phyloP scores from a whole-genome alignment of 148 eudicot species.

The Rhododendron molle region DNA sequence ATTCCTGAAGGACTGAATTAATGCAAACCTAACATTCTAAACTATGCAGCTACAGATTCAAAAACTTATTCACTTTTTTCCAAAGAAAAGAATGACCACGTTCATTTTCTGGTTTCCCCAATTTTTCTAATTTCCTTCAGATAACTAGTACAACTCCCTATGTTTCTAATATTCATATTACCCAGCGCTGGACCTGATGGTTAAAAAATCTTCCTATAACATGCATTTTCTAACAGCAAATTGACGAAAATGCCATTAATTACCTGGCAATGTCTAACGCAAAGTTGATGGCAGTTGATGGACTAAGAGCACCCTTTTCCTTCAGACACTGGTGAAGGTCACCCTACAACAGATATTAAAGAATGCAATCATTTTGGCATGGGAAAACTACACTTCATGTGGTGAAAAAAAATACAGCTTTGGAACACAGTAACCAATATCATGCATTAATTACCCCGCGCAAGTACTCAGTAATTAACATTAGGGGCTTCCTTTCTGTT shows the following conservation, averaged over 20 bases:
- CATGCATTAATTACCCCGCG: constrained; percentile 61
- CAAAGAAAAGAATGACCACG: background rate
- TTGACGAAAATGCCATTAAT: background rate
- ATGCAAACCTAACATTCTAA: background rate
- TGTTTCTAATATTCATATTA: background rate
- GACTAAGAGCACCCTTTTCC: constrained; percentile 84
- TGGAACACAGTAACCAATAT: background rate
- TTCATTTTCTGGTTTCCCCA: background rate
- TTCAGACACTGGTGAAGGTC: constrained; percentile 90
- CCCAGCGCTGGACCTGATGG: background rate
- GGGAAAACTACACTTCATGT: background rate
- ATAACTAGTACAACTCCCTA: background rate
- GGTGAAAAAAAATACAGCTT: background rate
- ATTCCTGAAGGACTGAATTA: background rate
- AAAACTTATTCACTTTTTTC: background rate
- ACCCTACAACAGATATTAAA: constrained; percentile 45
- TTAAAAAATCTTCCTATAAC: background rate
- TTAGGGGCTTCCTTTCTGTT: constrained; percentile 88
- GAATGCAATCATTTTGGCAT: background rate
- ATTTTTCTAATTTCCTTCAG: background rate
- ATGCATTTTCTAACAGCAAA: background rate
- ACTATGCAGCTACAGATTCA: background rate
- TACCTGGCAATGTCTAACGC: constrained; percentile 98
- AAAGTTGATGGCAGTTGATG: constrained; percentile 78
- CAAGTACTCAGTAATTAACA: constrained; percentile 88